A percentile compares a stretch with the other conserved stretches of the same genome.
phyloP scores from a whole-genome alignment of 2,329 filamentous ascomycete species.

The Colletotrichum horii region DNA sequence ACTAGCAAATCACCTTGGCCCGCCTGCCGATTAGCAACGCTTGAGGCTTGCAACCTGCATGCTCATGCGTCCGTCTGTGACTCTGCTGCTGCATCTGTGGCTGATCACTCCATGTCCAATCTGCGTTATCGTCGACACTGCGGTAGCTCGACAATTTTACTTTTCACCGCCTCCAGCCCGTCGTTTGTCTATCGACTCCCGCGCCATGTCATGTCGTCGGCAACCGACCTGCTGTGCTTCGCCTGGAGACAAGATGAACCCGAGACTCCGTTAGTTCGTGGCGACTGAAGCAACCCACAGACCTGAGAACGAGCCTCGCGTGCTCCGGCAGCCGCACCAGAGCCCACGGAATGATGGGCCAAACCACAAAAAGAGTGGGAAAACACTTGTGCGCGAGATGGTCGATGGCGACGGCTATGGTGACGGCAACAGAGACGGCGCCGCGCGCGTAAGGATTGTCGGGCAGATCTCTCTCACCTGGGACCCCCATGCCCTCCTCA shows the following conservation, averaged over 20 bases:
- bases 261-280: constrained; percentile 4
- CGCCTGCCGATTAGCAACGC: constrained; percentile 1
- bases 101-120: neutral
- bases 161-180: neutral
- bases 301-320: neutral
- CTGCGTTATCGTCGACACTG: neutral
- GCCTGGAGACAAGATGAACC: neutral
- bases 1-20: neutral
- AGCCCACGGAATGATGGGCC: neutral
- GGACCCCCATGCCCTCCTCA: neutral
- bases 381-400: neutral
- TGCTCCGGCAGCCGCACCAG: neutral
- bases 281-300: neutral
- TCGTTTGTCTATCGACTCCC: neutral
- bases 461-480: neutral
- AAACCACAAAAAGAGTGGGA: neutral
- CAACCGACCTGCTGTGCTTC: neutral
- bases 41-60: neutral
- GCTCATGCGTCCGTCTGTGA: neutral
- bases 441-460: neutral
- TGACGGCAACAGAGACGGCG: neutral
- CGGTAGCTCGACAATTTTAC: neutral
- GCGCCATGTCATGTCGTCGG: neutral
- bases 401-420: neutral
- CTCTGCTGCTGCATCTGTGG: neutral